Evolutionary conservation across 768 basidiomycete species (phyloP), one percentile per base, ranked within the genome.

Genomic region (Lentinula detonsa): DNA sequence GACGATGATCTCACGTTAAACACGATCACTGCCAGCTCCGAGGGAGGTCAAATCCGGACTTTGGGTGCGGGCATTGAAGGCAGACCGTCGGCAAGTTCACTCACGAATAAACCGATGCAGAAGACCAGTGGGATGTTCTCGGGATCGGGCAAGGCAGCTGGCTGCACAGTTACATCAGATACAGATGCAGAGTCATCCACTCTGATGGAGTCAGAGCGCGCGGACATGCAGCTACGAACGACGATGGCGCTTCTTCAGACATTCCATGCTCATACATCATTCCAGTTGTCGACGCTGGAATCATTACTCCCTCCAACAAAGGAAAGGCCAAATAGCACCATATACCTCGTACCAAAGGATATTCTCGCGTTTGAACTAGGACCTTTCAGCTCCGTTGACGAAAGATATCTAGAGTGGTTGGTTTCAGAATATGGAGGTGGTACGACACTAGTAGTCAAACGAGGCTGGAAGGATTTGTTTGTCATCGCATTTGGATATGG

Each of bases 391-490:
- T 73, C 76, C 4, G 68, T 86, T 51, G 91, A 93, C 63, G 85
- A 80, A n/a, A 77, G 76, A 46, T 93, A 92, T 68, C 73, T 92
- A 37, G 89, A 91, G 69, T 93, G 90, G 89, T 74, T 94, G 16
- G 82, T 78, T 1, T 78, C 79, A 55, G 87, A 90, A 71, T 89
- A 89, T 61, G 84, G 79, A 3, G 77, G 77, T 2, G 78, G 80
- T 10, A 70, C 69, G 18, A 68, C 66, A 49, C 68, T 82, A 4
- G 67, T 78, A 16, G 69, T 84, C 4, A 78, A 70, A 67, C 64
- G 79, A n/a, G 74, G 80, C 1, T 84, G 83, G 83, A 78, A 69
- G 63, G 83, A 83, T 68, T 60, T 83, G 21, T 65, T 82, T 4
- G 78, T 75, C 16, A 72, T 76, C 7, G 68, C 82, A 4, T 76